Percentiles rank a stretch among this genome's conserved stretches.
Evolutionary conservation across 345 rosid genomes (phyloP).

Genomic region (Aurinia saxatilis): DNA sequence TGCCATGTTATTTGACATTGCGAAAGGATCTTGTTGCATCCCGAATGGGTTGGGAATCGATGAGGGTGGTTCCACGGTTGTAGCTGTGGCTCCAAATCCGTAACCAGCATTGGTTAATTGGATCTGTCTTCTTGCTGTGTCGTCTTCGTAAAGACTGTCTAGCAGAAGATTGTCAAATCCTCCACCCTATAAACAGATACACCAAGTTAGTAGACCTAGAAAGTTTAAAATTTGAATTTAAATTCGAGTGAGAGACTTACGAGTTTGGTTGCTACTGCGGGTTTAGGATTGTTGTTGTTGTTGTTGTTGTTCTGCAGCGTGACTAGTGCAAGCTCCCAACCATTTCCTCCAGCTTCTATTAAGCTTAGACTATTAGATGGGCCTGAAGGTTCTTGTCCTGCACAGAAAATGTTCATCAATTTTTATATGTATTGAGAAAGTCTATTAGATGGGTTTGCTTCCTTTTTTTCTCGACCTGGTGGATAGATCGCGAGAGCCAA

Average conservation of each 20-base stretch:
- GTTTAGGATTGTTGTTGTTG: constrained; percentile 27
- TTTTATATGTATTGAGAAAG: not conserved
- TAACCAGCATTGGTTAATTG: constrained; percentile 76
- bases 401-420: not conserved
- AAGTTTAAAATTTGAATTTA: not conserved
- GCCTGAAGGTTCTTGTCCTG: constrained; percentile 40
- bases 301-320: constrained; percentile 52
- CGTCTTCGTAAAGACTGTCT: constrained; percentile 90
- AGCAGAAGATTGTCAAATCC: constrained; percentile 83
- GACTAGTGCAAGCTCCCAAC: constrained; percentile 97
- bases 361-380: constrained; percentile 40
- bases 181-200: constrained; percentile 43
- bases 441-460: not conserved
- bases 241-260: constrained; percentile 31
- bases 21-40: constrained; percentile 63
- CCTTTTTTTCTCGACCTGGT: constrained; percentile 34
- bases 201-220: not conserved
- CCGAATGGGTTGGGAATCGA: constrained; percentile 49
- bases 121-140: constrained; percentile 64
- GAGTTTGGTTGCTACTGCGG: constrained; percentile 37
- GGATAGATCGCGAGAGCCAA: constrained; percentile 85
- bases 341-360: constrained; percentile 52
- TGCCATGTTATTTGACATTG: constrained; percentile 59
- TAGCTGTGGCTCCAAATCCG: constrained; percentile 40
- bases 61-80: not conserved